Conservation (phyloP, 306 rosid species). For the Begonia masoniana region DNA sequence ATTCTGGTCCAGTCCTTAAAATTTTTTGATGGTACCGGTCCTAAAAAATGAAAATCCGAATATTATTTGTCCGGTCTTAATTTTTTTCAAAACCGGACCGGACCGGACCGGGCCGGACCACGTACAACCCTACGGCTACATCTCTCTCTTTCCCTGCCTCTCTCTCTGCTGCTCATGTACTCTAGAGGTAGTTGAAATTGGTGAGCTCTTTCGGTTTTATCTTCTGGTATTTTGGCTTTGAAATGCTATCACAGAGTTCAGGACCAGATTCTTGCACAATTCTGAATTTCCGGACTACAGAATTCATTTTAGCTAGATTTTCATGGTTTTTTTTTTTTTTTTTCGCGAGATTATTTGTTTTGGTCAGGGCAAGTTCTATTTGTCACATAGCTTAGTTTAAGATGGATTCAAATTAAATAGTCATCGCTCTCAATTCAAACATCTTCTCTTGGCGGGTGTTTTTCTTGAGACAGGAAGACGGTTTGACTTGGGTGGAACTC, state of each 20-base stretch:
- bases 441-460: neutral
- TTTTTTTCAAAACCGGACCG: no score
- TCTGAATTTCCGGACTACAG: neutral
- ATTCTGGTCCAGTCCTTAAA: no score
- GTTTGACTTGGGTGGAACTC: neutral
- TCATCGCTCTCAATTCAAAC: neutral
- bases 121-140: no score
- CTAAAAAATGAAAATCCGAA: no score
- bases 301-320: neutral
- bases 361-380: neutral
- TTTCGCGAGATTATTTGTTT: neutral
- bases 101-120: no score
- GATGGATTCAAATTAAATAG: neutral
- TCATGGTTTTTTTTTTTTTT: neutral
- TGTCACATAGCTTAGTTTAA: neutral
- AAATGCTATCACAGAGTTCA: neutral
- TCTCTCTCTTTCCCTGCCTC: neutral
- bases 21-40: no score
- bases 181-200: neutral
- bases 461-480: neutral
- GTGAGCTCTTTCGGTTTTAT: neutral
- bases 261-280: neutral
- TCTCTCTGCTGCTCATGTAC: neutral
- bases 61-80: no score
- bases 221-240: neutral